Evolutionary conservation across 257 asterid genomes (phyloP).

Genomic region (Cynanchum wilfordii): DNA sequence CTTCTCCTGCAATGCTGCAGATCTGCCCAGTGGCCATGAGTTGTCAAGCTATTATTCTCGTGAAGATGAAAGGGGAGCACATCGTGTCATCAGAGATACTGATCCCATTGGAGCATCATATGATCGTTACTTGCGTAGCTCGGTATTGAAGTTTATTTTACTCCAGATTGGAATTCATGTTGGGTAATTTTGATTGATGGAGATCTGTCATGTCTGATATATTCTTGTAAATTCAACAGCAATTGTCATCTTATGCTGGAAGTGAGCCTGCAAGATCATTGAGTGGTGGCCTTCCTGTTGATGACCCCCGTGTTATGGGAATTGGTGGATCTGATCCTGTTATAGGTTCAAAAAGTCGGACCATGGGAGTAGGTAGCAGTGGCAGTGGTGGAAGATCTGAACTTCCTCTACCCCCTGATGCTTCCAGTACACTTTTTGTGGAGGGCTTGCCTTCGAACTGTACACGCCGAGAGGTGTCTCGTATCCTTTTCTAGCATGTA

Average conservation of each 20-base stretch:
- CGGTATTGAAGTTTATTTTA: constrained; percentile 34
- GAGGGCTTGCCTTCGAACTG: constrained; percentile 52
- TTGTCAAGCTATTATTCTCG: constrained; percentile 35
- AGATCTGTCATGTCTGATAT: constrained; percentile 9
- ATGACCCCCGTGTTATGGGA: constrained; percentile 50
- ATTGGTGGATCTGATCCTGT: constrained; percentile 42
- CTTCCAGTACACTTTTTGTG: constrained; percentile 63
- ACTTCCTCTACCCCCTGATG: constrained; percentile 76
- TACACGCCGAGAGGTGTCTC: constrained; percentile 79
- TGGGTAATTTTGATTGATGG: background rate
- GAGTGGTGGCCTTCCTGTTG: constrained; percentile 42
- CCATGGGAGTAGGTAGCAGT: constrained; percentile 33
- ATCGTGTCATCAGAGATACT: constrained; percentile 47
- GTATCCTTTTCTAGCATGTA: constrained; percentile 49
- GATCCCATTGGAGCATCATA: constrained; percentile 77
- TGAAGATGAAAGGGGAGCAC: constrained; percentile 47
- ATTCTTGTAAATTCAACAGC: constrained; percentile 32
- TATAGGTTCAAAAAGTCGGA: constrained; percentile 35
- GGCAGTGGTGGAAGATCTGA: constrained; percentile 37
- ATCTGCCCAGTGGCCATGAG: constrained; percentile 54
- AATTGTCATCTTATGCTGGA: constrained; percentile 39
- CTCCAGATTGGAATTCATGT: constrained; percentile 11
- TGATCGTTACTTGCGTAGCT: constrained; percentile 66
- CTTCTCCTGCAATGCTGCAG: constrained; percentile 23
- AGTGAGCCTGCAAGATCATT: constrained; percentile 52